These are phyloP conservation scores for Pleurotus ostreatus DNA, from an alignment of 768 basidiomycete genomes.

Conservation along the genomic window DNA sequence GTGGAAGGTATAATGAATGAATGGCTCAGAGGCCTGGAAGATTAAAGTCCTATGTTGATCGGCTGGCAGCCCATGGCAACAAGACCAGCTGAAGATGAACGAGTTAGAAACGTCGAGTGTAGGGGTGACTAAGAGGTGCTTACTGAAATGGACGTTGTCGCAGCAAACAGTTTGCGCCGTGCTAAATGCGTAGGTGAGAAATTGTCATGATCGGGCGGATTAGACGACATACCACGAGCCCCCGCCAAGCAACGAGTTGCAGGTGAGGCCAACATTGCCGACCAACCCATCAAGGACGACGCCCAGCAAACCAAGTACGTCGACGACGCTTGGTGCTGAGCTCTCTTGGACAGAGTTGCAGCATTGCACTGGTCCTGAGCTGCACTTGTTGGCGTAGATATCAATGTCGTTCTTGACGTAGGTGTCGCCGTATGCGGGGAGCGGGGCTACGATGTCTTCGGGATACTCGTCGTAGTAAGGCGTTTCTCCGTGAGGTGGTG, in stretches of 20 bases:
- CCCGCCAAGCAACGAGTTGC: slow-evolving; percentile 2
- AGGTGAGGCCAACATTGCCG: slow-evolving; percentile 1
- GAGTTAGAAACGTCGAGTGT: background rate
- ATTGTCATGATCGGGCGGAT: background rate
- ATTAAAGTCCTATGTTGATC: background rate
- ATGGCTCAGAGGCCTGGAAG: background rate
- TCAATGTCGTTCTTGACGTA: background rate
- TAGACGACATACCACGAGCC: background rate
- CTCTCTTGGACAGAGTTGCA: background rate
- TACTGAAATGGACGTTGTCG: slow-evolving; percentile 3
- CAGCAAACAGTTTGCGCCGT: slow-evolving; percentile 5
- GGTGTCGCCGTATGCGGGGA: background rate
- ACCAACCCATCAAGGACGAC: background rate
- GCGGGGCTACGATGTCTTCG: background rate
- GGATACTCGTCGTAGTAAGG: background rate
- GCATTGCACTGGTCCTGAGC: slow-evolving; percentile 5
- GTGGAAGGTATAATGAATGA: background rate
- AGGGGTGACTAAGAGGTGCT: background rate
- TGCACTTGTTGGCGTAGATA: background rate
- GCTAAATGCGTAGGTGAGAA: background rate
- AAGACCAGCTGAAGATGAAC: background rate
- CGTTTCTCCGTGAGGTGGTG: background rate
- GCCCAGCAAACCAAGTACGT: background rate
- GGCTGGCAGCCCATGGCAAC: slow-evolving; percentile 5
- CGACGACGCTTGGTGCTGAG: background rate